phyloP scores from a whole-genome alignment of 805 yeast species.

The Myxozyma geophila region DNA sequence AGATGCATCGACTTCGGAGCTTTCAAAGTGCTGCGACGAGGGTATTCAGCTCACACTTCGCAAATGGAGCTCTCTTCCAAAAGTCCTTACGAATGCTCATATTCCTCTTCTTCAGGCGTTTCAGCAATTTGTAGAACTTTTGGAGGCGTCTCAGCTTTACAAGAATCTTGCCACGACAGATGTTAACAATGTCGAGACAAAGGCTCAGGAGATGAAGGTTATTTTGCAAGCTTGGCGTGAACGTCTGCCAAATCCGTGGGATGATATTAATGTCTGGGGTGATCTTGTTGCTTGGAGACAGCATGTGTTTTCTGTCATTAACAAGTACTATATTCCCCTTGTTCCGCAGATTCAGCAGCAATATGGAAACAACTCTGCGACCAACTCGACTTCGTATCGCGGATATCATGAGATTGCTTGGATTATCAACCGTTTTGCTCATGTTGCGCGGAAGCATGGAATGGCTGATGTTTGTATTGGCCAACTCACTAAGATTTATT shows the following conservation, averaged over 20 bases:
- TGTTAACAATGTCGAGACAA: conserved; percentile 87
- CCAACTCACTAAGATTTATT: conserved; percentile 90
- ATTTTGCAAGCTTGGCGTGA: conserved; percentile 98
- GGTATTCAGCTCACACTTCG: conserved; percentile 91
- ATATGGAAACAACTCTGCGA: conserved; percentile 53
- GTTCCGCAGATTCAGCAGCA: conserved; percentile 79
- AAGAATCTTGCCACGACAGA: conserved; percentile 85
- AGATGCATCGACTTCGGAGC: conserved; percentile 74
- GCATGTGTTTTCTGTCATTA: conserved; percentile 95
- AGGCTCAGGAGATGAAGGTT: conserved; percentile 91
- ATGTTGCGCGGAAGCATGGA: conserved; percentile 94
- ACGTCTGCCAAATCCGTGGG: conserved; percentile 95
- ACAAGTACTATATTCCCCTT: conserved; percentile 90
- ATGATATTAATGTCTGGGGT: conserved; percentile 96
- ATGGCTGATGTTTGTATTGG: conserved; percentile 96
- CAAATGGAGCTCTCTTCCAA: conserved; percentile 91
- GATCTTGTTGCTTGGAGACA: conserved; percentile 98
- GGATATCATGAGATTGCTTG: conserved; percentile 99
- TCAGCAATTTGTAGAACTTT: conserved; percentile 95
- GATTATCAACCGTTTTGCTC: conserved; percentile 98
- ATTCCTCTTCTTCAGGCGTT: conserved; percentile 87
- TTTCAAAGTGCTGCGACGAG: conserved; percentile 87
- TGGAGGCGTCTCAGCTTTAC: conserved; percentile 96
- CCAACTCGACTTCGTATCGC: conserved; percentile 91
- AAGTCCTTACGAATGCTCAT: conserved; percentile 76